Evolutionary conservation across 495 filamentous ascomycete species (phyloP).

Genomic region (Alectoria sarmentosa): DNA sequence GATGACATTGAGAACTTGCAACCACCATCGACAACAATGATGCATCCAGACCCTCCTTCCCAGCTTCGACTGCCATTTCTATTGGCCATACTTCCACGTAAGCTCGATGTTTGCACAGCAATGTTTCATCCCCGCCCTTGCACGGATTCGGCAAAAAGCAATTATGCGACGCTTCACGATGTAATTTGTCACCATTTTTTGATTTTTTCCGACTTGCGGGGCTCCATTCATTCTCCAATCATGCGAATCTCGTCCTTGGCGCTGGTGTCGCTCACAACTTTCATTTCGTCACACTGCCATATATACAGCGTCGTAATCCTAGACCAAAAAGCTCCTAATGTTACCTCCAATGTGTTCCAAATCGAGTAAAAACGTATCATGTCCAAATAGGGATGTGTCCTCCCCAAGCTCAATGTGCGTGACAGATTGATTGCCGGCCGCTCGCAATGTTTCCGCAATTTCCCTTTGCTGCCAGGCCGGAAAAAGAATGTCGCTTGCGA

Average conservation of each 20-base stretch:
- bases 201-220: too few relatives aligned
- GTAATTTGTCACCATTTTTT: too few relatives aligned
- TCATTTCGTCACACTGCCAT: neutral
- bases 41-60: too few relatives aligned
- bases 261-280: neutral
- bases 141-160: too few relatives aligned
- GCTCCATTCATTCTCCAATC: too few relatives aligned
- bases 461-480: slow-evolving; percentile 98
- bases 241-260: neutral
- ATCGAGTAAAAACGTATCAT: slow-evolving; percentile 94
- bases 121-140: too few relatives aligned
- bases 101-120: too few relatives aligned
- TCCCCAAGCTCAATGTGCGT: slow-evolving; percentile 87
- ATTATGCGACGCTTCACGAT: too few relatives aligned
- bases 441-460: slow-evolving; percentile 75
- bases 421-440: slow-evolving; percentile 68
- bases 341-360: slow-evolving; percentile 83
- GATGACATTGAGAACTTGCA: too few relatives aligned
- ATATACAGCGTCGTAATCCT: neutral
- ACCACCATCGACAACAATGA: neutral
- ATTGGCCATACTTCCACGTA: neutral
- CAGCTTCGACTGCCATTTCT: neutral
- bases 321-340: slow-evolving; percentile 69
- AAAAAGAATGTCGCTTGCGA: slow-evolving; percentile 94
- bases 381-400: slow-evolving; percentile 86